Base-by-base conservation (phyloP, 2,329 filamentous ascomycete species). In the Sarocladium brachiariae region DNA sequence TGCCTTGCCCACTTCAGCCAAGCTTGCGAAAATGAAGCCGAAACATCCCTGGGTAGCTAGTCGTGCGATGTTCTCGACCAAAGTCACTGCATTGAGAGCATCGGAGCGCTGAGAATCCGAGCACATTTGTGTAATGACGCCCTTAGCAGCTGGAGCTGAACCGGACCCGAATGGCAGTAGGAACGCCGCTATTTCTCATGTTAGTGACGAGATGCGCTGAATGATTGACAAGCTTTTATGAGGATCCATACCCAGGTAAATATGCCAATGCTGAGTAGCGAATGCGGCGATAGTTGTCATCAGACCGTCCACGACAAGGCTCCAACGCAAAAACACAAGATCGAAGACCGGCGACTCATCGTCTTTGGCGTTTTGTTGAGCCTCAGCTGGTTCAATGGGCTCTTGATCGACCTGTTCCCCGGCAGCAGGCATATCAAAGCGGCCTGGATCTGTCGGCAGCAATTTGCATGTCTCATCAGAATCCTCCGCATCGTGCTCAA, bases 91-190 rank as follows among this genome's bases (percentile, higher is more conserved):
- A 34, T 82, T 81, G 2, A 89, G 67, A 0, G 85, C 84, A 58
- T 89, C 84, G 0, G 78, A 74, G 0, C 84, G 73, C 51, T 84
- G 77, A 0, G 72, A 72, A 1, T 78, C 71, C 0, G 81, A 70
- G 39, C 83, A 83, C 82, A 88, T 84, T 51, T 85, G 78, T 0
- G 86, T 76, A 53, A 88, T 86, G n/a, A 84, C 81, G 1, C 84
- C 85, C 56, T 88, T 89, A 1, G 83, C 82, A 0, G 84, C 82
- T 0, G 83, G 77, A 0, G 83, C 84, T 0, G 84, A 84, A 0
- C 85, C 85, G 0, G 84, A 84, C 0, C 81, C 83, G 25, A 88
- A 78, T 0, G 85, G 85, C 0, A 89, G 70, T 1, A 87, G 61
- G 23, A 79, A 75, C 0, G 82, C 82, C 1, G 84, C 77, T n/a